Conservation (phyloP, 1,284 basidiomycete species). For the Phellinidium pouzarii region DNA sequence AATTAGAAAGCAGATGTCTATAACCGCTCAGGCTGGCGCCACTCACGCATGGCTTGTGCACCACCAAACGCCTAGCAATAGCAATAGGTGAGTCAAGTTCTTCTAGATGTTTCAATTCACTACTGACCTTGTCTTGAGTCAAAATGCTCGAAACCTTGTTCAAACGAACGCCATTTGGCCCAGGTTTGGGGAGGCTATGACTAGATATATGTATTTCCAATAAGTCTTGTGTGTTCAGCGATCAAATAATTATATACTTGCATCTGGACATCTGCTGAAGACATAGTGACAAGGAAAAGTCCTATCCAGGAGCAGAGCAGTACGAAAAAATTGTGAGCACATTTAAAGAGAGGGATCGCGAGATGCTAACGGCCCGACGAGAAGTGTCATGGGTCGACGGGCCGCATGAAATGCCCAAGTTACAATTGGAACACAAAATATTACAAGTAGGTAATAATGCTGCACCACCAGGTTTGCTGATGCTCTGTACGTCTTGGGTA, state of each 20-base stretch:
- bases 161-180: conserved; percentile 33
- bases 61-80: conserved; percentile 53
- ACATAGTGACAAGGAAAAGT: conserved; percentile 7
- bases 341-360: neutral
- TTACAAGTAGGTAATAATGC: neutral
- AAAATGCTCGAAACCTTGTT: conserved; percentile 66
- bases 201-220: conserved; percentile 8
- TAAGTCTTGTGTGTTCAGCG: neutral
- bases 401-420: neutral
- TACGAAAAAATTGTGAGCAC: neutral
- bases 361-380: neutral
- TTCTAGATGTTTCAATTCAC: neutral
- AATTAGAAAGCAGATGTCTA: conserved; percentile 11
- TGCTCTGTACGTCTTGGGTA: neutral
- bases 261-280: conserved; percentile 21
- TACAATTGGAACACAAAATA: neutral
- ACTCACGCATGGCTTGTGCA: conserved; percentile 77
- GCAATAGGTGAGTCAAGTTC: neutral
- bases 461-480: too few relatives aligned
- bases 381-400: conserved; percentile 8
- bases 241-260: neutral
- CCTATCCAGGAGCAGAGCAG: neutral
- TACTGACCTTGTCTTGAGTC: conserved; percentile 61
- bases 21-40: neutral
- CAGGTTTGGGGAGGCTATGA: conserved; percentile 19